Evolutionary conservation across 2,329 filamentous ascomycete genomes (phyloP).

Genomic region (Decorospora gaudefroyi): DNA sequence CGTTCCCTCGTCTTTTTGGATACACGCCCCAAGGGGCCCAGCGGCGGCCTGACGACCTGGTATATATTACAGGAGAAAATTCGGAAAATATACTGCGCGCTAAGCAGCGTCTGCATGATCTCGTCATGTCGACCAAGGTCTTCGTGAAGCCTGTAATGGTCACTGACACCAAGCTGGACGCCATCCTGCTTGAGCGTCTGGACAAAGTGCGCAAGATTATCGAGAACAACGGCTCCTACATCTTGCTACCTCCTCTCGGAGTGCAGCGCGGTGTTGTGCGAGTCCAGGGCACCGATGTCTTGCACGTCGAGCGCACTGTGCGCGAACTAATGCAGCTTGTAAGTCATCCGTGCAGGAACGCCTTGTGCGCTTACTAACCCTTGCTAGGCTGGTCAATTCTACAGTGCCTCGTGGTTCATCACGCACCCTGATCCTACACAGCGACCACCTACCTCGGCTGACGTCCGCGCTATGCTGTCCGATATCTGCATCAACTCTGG

Average conservation of each 20-base stretch:
- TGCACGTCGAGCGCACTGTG: slow-evolving; percentile 93
- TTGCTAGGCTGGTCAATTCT: slow-evolving; percentile 86
- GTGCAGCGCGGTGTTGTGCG: slow-evolving; percentile 83
- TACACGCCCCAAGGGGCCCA: slow-evolving; percentile 83
- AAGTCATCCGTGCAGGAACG: slow-evolving; percentile 45
- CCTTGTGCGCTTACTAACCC: slow-evolving; percentile 24
- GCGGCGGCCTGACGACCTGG: slow-evolving; percentile 81
- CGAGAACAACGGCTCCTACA: slow-evolving; percentile 93
- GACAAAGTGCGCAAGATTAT: slow-evolving; percentile 98
- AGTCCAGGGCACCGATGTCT: slow-evolving; percentile 88
- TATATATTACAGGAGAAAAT: slow-evolving; percentile 92
- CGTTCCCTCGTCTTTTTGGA: slow-evolving; percentile 88
- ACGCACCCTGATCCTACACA: slow-evolving; percentile 72
- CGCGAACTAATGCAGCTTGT: slow-evolving; percentile 94
- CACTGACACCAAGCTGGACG: slow-evolving; percentile 90
- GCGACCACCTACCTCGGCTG: slow-evolving; percentile 64
- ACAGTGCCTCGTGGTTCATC: slow-evolving; percentile 95
- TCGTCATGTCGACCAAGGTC: slow-evolving; percentile 75
- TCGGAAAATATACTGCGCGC: slow-evolving; percentile 83
- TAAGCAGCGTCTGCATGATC: slow-evolving; percentile 87
- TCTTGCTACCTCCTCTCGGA: slow-evolving; percentile 86
- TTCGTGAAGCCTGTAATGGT: slow-evolving; percentile 89
- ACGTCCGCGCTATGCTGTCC: slow-evolving; percentile 86
- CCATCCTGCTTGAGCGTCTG: slow-evolving; percentile 83
- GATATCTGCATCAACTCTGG: slow-evolving; percentile 97